Evolutionary conservation across 148 eudicot species (phyloP).

Genomic region (Selenicereus undatus): DNA sequence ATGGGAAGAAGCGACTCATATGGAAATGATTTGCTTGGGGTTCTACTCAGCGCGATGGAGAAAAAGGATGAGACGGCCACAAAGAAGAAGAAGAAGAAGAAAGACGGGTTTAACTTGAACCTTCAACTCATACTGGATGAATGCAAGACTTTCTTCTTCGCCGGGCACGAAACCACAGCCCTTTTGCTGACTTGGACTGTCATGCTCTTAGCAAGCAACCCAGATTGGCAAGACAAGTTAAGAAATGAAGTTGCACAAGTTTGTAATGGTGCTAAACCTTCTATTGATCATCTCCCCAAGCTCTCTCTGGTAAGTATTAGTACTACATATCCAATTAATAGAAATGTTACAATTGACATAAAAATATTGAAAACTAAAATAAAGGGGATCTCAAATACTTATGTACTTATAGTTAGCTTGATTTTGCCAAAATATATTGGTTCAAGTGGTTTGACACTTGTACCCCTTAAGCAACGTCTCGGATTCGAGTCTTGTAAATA

Average conservation of each 20-base stretch:
- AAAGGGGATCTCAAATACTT: no score
- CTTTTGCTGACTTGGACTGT: conserved; percentile 80
- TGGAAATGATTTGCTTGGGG: conserved; percentile 78
- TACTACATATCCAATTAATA: no score
- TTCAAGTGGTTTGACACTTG: no score
- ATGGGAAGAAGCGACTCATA: conserved; percentile 64
- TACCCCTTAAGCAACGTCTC: no score
- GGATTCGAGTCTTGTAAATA: no score
- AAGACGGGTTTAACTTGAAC: conserved; percentile 43
- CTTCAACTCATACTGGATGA: conserved; percentile 86
- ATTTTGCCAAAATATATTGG: no score
- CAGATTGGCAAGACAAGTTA: conserved; percentile 66
- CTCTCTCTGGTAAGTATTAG: conserved; percentile 59
- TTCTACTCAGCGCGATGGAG: conserved; percentile 64
- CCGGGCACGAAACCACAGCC: conserved; percentile 85
- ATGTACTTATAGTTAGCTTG: no score
- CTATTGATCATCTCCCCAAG: conserved; percentile 65
- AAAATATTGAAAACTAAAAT: no score
- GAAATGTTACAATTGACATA: no score
- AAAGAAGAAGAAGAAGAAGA: conserved; percentile 27
- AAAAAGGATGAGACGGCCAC: background rate
- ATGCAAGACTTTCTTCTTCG: conserved; percentile 86
- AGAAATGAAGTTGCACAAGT: conserved; percentile 53
- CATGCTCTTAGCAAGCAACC: conserved; percentile 80
- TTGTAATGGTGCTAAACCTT: conserved; percentile 48